A percentile compares a stretch with the other conserved stretches of the same genome.
These are phyloP conservation scores for Hypoxylon lenormandii DNA, from an alignment of 495 filamentous ascomycete genomes.

Conservation along the genomic window DNA sequence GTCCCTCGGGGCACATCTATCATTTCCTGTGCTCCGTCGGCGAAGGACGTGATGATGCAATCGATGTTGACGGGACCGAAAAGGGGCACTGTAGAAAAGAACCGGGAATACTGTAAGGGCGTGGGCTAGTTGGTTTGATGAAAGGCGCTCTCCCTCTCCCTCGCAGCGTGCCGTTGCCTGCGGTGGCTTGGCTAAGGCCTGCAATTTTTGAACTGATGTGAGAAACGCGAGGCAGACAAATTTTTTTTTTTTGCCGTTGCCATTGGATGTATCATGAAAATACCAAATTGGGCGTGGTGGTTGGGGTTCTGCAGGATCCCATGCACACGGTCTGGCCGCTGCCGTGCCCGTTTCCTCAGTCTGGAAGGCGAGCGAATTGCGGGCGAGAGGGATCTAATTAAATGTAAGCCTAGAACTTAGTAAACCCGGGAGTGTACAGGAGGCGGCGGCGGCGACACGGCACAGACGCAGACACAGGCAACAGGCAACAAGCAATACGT, in stretches of 20 bases:
- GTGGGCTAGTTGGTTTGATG: conserved; percentile 13
- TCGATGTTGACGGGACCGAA: conserved; percentile 7
- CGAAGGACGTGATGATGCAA: conserved; percentile 9
- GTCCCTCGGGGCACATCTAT: not conserved
- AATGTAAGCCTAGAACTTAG: conserved; percentile 28
- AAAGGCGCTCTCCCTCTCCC: conserved; percentile 4
- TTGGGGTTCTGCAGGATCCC: conserved; percentile 30
- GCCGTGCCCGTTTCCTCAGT: conserved; percentile 22
- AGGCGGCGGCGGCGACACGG: conserved; percentile 17
- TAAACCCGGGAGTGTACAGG: conserved; percentile 25
- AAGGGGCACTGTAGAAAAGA: not conserved
- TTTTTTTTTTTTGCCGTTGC: conserved; percentile 6
- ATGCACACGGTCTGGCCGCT: conserved; percentile 15
- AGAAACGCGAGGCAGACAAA: conserved; percentile 20
- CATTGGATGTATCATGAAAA: conserved; percentile 15
- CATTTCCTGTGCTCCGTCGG: conserved; percentile 8
- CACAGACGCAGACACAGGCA: not conserved
- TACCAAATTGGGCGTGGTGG: conserved; percentile 24
- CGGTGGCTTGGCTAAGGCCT: conserved; percentile 20
- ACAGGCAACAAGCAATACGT: too few relatives aligned
- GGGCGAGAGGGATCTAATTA: conserved; percentile 25
- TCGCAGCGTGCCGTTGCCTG: conserved; percentile 1
- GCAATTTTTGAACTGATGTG: conserved; percentile 37
- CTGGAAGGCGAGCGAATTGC: conserved; percentile 24
- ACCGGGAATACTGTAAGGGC: conserved; percentile 13